A percentile compares a stretch with the other conserved stretches of the same genome.
Evolutionary conservation across 768 basidiomycete species (phyloP).

Genomic region (Xanthoconium stramineum): DNA sequence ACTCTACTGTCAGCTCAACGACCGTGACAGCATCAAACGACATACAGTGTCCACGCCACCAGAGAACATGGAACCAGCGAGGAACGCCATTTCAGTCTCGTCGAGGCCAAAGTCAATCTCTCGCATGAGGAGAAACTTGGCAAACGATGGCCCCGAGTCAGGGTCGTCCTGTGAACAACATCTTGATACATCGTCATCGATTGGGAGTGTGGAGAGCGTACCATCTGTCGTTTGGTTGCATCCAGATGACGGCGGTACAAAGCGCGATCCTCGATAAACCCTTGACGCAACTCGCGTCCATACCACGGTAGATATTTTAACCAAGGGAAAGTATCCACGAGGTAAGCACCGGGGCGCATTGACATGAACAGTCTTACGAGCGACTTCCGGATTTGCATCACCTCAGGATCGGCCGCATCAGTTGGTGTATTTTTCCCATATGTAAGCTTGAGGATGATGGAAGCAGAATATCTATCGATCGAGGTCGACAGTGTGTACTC

Average conservation of each 20-base stretch:
- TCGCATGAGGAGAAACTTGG: constrained; percentile 48
- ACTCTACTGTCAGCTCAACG: not conserved
- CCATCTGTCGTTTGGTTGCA: constrained; percentile 42
- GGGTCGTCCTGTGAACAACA: constrained; percentile 1
- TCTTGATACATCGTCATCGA: not conserved
- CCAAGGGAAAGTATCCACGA: constrained; percentile 33
- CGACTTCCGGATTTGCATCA: constrained; percentile 18
- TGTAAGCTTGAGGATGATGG: constrained; percentile 13
- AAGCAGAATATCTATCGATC: constrained; percentile 14
- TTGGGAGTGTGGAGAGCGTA: constrained; percentile 10
- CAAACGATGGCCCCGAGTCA: constrained; percentile 43
- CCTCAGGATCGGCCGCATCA: constrained; percentile 14
- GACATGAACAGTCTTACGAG: constrained; percentile 18
- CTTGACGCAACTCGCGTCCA: constrained; percentile 47
- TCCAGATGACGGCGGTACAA: constrained; percentile 47
- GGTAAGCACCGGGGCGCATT: constrained; percentile 30
- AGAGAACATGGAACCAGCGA: constrained; percentile 56
- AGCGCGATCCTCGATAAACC: constrained; percentile 46
- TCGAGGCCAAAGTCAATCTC: constrained; percentile 47
- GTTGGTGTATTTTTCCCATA: constrained; percentile 20
- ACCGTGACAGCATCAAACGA: not conserved
- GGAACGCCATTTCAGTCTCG: constrained; percentile 52
- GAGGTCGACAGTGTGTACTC: constrained; percentile 1
- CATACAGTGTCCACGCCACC: constrained; percentile 52
- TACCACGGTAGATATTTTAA: constrained; percentile 56